Conservation (phyloP, 495 filamentous ascomycete genomes). For the Emericellopsis terricola region DNA sequence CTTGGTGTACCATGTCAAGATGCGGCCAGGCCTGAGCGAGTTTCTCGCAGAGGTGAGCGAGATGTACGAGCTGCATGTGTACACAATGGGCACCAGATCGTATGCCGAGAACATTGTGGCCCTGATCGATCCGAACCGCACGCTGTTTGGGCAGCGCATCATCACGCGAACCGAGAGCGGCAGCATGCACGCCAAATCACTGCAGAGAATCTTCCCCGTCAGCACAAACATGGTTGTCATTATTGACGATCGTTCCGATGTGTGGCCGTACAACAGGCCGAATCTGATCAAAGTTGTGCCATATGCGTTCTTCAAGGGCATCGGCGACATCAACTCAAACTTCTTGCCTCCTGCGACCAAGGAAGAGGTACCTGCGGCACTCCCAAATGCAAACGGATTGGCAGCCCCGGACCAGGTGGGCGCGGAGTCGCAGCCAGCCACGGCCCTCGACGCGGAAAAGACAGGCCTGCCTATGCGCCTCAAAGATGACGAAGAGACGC, state of each 20-base stretch:
- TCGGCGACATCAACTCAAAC: slow-evolving; percentile 97
- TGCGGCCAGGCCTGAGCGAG: slow-evolving; percentile 74
- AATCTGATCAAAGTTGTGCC: slow-evolving; percentile 90
- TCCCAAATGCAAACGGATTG: slow-evolving; percentile 4
- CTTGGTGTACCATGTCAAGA: slow-evolving; percentile 92
- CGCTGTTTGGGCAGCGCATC: slow-evolving; percentile 83
- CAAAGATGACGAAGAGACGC: slow-evolving; percentile 47
- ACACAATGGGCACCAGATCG: slow-evolving; percentile 94
- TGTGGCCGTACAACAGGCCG: slow-evolving; percentile 86
- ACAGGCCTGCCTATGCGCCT: slow-evolving; percentile 41
- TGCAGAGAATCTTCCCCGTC: slow-evolving; percentile 84
- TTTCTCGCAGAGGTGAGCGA: slow-evolving; percentile 67
- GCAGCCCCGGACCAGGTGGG: slow-evolving; percentile 6
- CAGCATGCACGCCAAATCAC: slow-evolving; percentile 71
- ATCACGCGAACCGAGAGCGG: slow-evolving; percentile 94
- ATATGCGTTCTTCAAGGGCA: slow-evolving; percentile 95
- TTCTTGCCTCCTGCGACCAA: slow-evolving; percentile 89
- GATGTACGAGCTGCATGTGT: slow-evolving; percentile 90
- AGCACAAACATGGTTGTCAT: slow-evolving; percentile 99
- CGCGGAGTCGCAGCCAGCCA: background rate
- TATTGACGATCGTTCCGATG: slow-evolving; percentile 92
- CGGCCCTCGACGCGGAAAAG: background rate
- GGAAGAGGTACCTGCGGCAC: slow-evolving; percentile 42
- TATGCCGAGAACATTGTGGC: slow-evolving; percentile 85
- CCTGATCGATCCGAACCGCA: slow-evolving; percentile 80